Conservation (phyloP, 169 alveolate species). For the Perkinsus chesapeaki region DNA sequence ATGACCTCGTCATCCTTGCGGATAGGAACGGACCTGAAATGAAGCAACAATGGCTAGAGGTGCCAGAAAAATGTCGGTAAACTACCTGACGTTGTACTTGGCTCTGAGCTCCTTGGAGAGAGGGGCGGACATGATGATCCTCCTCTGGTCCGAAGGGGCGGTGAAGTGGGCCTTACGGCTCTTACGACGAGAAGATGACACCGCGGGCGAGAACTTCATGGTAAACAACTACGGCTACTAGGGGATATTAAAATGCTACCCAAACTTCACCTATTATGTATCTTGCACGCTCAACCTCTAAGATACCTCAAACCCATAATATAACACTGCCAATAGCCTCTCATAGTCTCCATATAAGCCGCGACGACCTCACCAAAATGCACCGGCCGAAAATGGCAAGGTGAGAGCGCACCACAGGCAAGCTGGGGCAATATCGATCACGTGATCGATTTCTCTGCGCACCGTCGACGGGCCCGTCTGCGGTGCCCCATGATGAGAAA, state of each 20-base stretch:
- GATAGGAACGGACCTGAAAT: conserved; percentile 85
- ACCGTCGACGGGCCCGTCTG: background rate
- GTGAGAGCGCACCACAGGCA: background rate
- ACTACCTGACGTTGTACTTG: conserved; percentile 81
- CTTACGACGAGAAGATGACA: conserved; percentile 78
- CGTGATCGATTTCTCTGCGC: background rate
- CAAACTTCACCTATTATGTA: background rate
- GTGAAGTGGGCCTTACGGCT: conserved; percentile 95
- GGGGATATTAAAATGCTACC: background rate
- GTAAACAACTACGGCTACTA: conserved; percentile 3
- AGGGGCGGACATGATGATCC: conserved; percentile 94
- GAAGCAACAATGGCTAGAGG: background rate
- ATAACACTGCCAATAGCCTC: background rate
- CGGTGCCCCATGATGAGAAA: no score
- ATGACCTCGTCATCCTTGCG: conserved; percentile 97
- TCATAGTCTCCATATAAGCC: background rate
- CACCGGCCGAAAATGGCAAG: background rate
- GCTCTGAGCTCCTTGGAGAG: conserved; percentile 89
- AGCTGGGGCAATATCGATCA: background rate
- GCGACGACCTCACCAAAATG: background rate
- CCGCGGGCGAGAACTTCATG: conserved; percentile 28
- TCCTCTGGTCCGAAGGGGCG: conserved; percentile 93
- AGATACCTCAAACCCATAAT: background rate
- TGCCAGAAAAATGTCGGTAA: background rate
- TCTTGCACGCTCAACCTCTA: background rate